These are phyloP conservation scores for Fusarium gaditjirri DNA, from an alignment of 2,329 filamentous ascomycete species.

Conservation along the genomic window DNA sequence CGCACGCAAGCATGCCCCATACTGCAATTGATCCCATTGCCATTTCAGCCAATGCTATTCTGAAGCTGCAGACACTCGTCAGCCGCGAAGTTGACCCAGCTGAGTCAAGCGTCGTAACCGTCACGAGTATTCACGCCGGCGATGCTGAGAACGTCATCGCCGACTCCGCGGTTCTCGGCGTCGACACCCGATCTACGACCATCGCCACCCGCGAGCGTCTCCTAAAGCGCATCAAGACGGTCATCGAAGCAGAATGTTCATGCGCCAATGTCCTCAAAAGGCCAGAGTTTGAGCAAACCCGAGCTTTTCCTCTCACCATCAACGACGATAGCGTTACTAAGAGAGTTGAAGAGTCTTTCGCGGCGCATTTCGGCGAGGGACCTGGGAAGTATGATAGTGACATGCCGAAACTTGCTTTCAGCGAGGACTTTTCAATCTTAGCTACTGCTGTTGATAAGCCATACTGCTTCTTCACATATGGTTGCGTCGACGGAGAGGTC, in stretches of 20 bases:
- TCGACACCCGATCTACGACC: slow-evolving; percentile 54
- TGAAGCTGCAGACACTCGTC: slow-evolving; percentile 46
- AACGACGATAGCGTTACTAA: slow-evolving; percentile 60
- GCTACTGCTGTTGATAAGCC: slow-evolving; percentile 35
- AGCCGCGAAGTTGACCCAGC: slow-evolving; percentile 46
- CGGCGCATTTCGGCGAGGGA: slow-evolving; percentile 54
- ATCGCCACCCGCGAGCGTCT: slow-evolving; percentile 49
- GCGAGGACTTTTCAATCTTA: slow-evolving; percentile 64
- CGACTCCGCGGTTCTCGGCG: slow-evolving; percentile 52
- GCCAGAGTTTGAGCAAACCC: slow-evolving; percentile 55
- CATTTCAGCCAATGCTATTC: slow-evolving; percentile 12
- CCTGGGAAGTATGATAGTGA: slow-evolving; percentile 46
- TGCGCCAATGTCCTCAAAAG: slow-evolving; percentile 57
- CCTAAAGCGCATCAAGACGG: slow-evolving; percentile 50
- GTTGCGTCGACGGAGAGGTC: slow-evolving; percentile 13
- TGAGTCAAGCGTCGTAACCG: slow-evolving; percentile 57
- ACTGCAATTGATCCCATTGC: slow-evolving; percentile 16
- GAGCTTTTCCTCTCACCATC: slow-evolving; percentile 59
- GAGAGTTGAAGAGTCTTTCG: slow-evolving; percentile 56
- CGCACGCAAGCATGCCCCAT: slow-evolving; percentile 18
- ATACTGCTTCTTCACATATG: slow-evolving; percentile 37
- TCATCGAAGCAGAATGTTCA: slow-evolving; percentile 63
- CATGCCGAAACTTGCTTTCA: slow-evolving; percentile 55
- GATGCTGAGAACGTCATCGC: slow-evolving; percentile 58
- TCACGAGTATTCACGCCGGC: slow-evolving; percentile 56